Evolutionary conservation across 208 protist genomes (phyloP), one percentile per base, ranked within the genome.

Genomic region (Wallacemonas sp.): DNA sequence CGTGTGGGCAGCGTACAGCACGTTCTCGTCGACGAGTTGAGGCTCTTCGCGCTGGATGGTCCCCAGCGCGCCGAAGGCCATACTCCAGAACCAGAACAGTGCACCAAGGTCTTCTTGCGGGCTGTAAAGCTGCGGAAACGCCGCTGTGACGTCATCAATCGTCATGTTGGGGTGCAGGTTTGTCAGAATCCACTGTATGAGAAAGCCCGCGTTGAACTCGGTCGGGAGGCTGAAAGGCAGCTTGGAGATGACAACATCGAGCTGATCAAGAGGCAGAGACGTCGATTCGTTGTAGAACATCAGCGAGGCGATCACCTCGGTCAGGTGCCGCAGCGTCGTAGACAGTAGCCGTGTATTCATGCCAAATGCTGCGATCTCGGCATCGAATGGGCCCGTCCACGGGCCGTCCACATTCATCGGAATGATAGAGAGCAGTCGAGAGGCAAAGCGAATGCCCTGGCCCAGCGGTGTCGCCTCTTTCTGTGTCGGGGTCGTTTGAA

Each of bases 21-120:
- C 60, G 24, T 57, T 38, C 34, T 76, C 36, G 50, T 79, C 60
- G 26, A 61, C 37, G 10, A 29, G 29, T n/a, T 76, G 50, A 12
- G 45, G 54, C 44, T 81, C 73, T 61, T 71, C 66, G 63, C 55
- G 59, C 41, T 67, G 71, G 27, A 94, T 80, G 17, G 61, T 55
- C 26, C 59, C 27, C 27, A 93, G 71, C 44, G 86, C 83, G 19
- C 61, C 37, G 39, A 77, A 81, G 24, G 85, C 65, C 71, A 91
- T 81, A 37, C 67, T 77, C 79, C 87, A 95, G 73, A 95, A 95
- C 67, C 79, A 90, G 68, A 89, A 92, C 26, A 95, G 69, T 24
- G 81, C 85, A 34, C 66, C 61, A 38, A 95, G 65, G 70, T 95
- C 90, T 1, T 76, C 65, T 19, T 74, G 67, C 13, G 91, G 66